phyloP scores from a whole-genome alignment of 106 monocot species.

The Platanthera guangdongensis region DNA sequence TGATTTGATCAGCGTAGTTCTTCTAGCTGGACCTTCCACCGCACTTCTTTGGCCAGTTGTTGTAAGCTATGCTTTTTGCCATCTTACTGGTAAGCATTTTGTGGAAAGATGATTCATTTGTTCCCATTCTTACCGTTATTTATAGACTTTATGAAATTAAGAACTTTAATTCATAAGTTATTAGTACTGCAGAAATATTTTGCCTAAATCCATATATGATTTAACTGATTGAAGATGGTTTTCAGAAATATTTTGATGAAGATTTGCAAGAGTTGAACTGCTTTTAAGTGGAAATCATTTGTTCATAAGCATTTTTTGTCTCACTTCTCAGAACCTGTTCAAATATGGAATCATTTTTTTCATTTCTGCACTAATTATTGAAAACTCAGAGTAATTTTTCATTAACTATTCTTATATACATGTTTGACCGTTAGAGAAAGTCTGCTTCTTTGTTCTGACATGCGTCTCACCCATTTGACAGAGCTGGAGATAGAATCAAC shows the following conservation, averaged over 20 bases:
- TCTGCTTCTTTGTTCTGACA: conserved; percentile 6
- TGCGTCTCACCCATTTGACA: conserved; percentile 4
- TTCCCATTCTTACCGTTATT: too few species aligned
- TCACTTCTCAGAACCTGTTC: neutral
- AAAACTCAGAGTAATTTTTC: neutral
- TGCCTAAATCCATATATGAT: too few species aligned
- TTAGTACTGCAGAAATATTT: too few species aligned
- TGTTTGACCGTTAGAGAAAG: neutral
- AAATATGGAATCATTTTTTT: neutral
- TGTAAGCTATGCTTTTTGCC: too few species aligned
- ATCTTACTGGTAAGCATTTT: too few species aligned
- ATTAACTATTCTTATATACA: neutral
- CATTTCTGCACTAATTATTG: neutral
- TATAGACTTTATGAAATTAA: too few species aligned
- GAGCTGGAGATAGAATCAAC: conserved; percentile 70
- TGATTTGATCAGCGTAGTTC: too few species aligned
- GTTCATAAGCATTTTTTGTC: neutral
- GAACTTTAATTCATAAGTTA: neutral
- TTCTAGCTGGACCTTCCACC: too few species aligned
- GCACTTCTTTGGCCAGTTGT: too few species aligned
- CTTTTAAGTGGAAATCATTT: neutral
- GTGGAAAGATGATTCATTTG: too few species aligned
- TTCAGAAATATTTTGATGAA: neutral
- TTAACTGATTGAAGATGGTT: too few species aligned
- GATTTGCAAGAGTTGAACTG: neutral